Conservation (phyloP, 1,139 yeast genomes). For the Arxiozyma heterogenica region DNA sequence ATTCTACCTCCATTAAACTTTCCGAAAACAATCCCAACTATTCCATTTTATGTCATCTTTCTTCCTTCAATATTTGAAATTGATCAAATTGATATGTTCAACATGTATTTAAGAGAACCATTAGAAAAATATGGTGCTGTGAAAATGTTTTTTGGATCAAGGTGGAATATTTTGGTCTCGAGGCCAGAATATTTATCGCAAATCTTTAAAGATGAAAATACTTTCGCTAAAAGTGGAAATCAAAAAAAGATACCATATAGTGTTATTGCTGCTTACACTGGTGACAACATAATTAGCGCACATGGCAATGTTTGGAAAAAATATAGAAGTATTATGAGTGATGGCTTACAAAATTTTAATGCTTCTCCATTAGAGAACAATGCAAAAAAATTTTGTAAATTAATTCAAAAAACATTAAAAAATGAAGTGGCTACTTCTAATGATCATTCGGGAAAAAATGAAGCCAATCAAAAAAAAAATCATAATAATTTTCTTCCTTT, state of each 20-base stretch:
- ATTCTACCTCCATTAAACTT: conserved; percentile 33
- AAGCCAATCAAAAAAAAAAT: conserved; percentile 25
- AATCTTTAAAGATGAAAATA: conserved; percentile 41
- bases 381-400: conserved; percentile 25
- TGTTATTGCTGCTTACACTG: conserved; percentile 48
- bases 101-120: conserved; percentile 35
- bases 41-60: conserved; percentile 53
- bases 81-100: conserved; percentile 45
- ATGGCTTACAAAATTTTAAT: conserved; percentile 46
- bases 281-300: conserved; percentile 55
- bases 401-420: conserved; percentile 20
- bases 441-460: background rate
- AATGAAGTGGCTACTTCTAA: background rate
- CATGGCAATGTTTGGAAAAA: conserved; percentile 48
- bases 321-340: conserved; percentile 40
- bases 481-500: conserved; percentile 19
- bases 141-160: conserved; percentile 50
- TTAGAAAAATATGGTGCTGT: conserved; percentile 49
- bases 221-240: conserved; percentile 52
- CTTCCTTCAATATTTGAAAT: conserved; percentile 37
- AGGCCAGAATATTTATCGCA: conserved; percentile 41
- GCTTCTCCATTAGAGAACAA: conserved; percentile 33
- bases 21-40: conserved; percentile 44
- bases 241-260: conserved; percentile 51
- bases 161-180: conserved; percentile 52